Percentiles rank a stretch among this genome's conserved stretches.
Evolutionary conservation across 2,329 filamentous ascomycete species (phyloP).

Genomic region (Elsinoe necatrix): DNA sequence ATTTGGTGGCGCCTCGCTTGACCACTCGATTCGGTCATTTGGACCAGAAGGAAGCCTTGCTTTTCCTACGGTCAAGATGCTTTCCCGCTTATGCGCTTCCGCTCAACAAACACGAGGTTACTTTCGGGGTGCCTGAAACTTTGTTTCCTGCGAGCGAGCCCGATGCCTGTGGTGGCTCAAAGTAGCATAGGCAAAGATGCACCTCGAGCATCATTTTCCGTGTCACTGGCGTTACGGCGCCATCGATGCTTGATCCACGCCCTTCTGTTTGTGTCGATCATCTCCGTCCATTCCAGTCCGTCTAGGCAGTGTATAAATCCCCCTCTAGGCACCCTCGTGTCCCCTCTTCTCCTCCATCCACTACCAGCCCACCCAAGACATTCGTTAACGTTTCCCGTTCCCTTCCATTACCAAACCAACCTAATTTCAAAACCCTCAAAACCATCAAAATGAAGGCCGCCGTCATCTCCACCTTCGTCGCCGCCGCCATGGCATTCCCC

Average conservation of each 20-base stretch:
- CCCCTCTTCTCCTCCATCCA: not conserved
- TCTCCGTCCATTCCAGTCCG: constrained; percentile 1
- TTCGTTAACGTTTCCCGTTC: constrained; percentile 4
- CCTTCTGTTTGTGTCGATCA: constrained; percentile 3
- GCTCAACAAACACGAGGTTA: not conserved
- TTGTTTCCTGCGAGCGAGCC: not conserved
- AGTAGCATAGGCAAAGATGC: too few species aligned
- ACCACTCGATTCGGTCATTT: not conserved
- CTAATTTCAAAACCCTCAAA: not conserved
- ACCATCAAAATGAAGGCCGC: constrained; percentile 39
- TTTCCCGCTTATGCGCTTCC: not conserved
- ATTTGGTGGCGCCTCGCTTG: constrained; percentile 1
- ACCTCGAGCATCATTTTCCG: not conserved
- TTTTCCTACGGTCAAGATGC: not conserved
- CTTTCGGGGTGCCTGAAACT: not conserved
- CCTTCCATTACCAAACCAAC: not conserved
- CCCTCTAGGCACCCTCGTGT: not conserved
- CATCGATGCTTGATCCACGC: constrained; percentile 1
- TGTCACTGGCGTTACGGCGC: not conserved
- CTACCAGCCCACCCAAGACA: constrained; percentile 12
- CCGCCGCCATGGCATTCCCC: constrained; percentile 30
- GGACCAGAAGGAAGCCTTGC: not conserved
- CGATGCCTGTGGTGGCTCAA: not conserved
- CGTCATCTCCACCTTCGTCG: constrained; percentile 23
- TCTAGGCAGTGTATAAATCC: constrained; percentile 6